A percentile compares a stretch with the other conserved stretches of the same genome.
Evolutionary conservation across 2,329 filamentous ascomycete genomes (phyloP).

Genomic region (Tricladium varicosporioides): DNA sequence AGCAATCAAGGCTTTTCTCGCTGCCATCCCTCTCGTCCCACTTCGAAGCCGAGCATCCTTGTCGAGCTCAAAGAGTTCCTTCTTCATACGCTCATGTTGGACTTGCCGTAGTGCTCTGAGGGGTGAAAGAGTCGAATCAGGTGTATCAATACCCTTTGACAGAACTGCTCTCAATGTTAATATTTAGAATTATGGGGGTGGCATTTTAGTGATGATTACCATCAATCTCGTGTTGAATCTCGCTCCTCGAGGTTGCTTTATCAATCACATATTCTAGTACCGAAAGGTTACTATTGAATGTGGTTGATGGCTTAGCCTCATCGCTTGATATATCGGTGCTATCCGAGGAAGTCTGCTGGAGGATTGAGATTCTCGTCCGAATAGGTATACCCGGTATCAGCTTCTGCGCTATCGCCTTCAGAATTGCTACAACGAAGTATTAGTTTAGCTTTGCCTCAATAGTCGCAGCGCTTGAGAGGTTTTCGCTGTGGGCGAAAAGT

Average conservation of each 20-base stretch:
- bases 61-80: conserved; percentile 65
- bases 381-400: conserved; percentile 74
- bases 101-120: conserved; percentile 61
- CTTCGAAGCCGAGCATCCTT: conserved; percentile 74
- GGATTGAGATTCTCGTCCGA: conserved; percentile 60
- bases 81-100: conserved; percentile 59
- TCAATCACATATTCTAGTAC: conserved; percentile 70
- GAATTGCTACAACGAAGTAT: conserved; percentile 49
- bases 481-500: too few relatives aligned
- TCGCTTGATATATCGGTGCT: conserved; percentile 33
- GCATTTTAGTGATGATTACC: conserved; percentile 39
- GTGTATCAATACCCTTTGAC: conserved; percentile 55
- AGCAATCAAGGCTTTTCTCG: conserved; percentile 69
- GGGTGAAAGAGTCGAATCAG: conserved; percentile 53
- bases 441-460: too few relatives aligned
- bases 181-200: neutral
- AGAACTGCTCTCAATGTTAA: conserved; percentile 43
- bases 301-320: conserved; percentile 24
- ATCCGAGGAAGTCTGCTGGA: conserved; percentile 60
- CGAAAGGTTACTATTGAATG: conserved; percentile 37
- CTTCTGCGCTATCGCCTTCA: conserved; percentile 74
- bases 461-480: too few relatives aligned
- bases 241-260: conserved; percentile 53
- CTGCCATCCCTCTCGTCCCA: conserved; percentile 70
- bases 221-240: conserved; percentile 59